phyloP scores from a whole-genome alignment of 1,284 basidiomycete genomes.

The Cystobasidium pallidum region DNA sequence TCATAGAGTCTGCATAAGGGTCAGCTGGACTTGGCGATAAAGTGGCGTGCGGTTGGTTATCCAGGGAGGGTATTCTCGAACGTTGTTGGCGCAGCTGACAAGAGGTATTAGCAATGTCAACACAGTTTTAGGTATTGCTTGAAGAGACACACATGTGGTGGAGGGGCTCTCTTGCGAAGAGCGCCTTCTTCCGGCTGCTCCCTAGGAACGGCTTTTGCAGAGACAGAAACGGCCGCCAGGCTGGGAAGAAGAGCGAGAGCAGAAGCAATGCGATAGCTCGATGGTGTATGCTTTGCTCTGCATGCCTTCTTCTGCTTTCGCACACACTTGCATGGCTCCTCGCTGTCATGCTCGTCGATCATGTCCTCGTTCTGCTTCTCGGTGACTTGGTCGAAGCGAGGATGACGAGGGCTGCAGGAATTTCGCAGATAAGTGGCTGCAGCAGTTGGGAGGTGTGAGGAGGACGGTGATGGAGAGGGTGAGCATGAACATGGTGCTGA shows the following conservation, averaged over 20 bases:
- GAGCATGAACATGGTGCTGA: background rate
- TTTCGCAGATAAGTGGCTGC: background rate
- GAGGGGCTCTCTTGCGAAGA: background rate
- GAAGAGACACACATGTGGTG: background rate
- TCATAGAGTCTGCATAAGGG: background rate
- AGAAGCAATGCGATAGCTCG: background rate
- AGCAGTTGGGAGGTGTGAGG: background rate
- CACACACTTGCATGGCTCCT: no score
- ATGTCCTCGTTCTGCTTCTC: background rate
- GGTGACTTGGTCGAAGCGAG: slow-evolving; percentile 3
- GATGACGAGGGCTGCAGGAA: background rate
- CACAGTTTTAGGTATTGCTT: background rate
- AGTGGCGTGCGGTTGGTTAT: background rate
- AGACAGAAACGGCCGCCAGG: background rate
- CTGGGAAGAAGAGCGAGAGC: background rate
- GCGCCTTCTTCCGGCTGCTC: background rate
- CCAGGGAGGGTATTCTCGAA: background rate
- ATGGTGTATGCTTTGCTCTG: background rate
- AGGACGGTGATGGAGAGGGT: background rate
- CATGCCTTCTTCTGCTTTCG: background rate
- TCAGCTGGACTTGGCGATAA: background rate
- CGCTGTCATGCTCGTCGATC: slow-evolving; percentile 7
- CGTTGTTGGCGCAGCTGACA: background rate
- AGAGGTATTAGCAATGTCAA: background rate
- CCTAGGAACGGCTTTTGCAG: slow-evolving; percentile 9